Evolutionary conservation across 208 protist species (phyloP), one percentile per base, ranked within the genome.

Genomic region (Strigomonas culicis): DNA sequence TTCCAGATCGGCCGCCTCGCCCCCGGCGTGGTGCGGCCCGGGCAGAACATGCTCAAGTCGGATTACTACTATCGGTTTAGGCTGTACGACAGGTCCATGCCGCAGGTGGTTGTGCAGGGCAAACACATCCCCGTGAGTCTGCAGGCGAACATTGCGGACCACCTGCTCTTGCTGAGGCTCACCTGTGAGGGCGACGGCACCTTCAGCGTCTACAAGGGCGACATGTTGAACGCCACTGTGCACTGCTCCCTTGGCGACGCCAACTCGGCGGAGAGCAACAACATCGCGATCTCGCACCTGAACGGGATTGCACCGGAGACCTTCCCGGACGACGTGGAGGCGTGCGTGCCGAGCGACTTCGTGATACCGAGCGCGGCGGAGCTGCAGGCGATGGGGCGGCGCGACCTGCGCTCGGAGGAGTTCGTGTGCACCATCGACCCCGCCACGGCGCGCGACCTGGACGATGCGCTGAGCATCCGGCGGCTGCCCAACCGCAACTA

Each of bases 351-450:
- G 10, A 62, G 71, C 13, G 44, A 49, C 15, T 82, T 90, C 30
- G 57, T 46, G 1, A 79, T 92, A 13, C 83, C 84, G 10, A 72
- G 59, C 7, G 55, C 68, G 13, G 82, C 71, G 47, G 70, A 72
- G 44, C 59, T 94, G 59, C 43, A 55, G 28, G 50, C 22, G 34
- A 77, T 75, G 65, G 72, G 75, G 1, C 82, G 89, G 27, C 78
- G 79, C 52, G 89, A 95, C 65, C 57, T 95, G 52, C 78, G 89
- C 8, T 50, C 75, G 1, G 72, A 80, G 8, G 86, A 95, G 69
- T 97, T 97, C 60, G 82, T 93, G 10, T 82, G 73, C 60, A 94
- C 86, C 32, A 94, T 97, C 53, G 92, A 97, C 63, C 92, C 92
- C 4, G 63, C 79, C 21, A 94, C 92, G 17, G 88, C 89, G 10